phyloP scores from a whole-genome alignment of 164 flowering plant species.

The Annona cherimola region DNA sequence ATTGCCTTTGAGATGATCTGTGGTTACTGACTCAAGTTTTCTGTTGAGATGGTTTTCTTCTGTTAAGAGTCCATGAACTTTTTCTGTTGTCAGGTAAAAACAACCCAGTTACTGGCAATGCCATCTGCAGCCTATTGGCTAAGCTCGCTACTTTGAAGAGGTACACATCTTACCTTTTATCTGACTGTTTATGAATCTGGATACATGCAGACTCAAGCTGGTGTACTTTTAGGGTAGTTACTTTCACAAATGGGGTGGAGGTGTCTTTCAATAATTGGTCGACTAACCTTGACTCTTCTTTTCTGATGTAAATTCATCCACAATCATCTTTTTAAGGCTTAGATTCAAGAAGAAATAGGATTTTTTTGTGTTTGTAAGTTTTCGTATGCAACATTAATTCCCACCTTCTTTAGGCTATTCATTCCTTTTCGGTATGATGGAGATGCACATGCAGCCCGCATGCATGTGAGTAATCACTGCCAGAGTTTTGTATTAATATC shows the following conservation, averaged over 20 bases:
- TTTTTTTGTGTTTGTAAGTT: too few relatives aligned
- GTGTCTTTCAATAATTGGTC: background rate
- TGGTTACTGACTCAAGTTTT: background rate
- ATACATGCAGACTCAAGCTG: background rate
- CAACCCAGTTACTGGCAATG: slow-evolving; percentile 62
- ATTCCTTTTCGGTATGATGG: too few relatives aligned
- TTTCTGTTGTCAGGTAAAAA: slow-evolving; percentile 54
- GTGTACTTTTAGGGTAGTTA: background rate
- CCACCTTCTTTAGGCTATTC: too few relatives aligned
- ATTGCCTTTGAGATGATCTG: slow-evolving; percentile 3
- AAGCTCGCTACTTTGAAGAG: slow-evolving; percentile 66
- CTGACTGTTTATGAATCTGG: background rate
- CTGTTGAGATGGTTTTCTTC: background rate
- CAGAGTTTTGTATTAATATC: too few relatives aligned
- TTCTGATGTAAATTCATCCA: too few relatives aligned
- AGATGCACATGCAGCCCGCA: too few relatives aligned
- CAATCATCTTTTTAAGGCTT: background rate
- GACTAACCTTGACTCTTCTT: background rate
- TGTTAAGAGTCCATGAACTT: background rate
- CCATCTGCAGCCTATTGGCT: slow-evolving; percentile 42
- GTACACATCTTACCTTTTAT: slow-evolving; percentile 22
- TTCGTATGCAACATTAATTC: too few relatives aligned
- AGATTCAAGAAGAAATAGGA: background rate
- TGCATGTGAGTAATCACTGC: too few relatives aligned
- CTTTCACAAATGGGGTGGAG: background rate